Base-by-base conservation (phyloP, 768 basidiomycete species). In the Xerocomellus intermedius region DNA sequence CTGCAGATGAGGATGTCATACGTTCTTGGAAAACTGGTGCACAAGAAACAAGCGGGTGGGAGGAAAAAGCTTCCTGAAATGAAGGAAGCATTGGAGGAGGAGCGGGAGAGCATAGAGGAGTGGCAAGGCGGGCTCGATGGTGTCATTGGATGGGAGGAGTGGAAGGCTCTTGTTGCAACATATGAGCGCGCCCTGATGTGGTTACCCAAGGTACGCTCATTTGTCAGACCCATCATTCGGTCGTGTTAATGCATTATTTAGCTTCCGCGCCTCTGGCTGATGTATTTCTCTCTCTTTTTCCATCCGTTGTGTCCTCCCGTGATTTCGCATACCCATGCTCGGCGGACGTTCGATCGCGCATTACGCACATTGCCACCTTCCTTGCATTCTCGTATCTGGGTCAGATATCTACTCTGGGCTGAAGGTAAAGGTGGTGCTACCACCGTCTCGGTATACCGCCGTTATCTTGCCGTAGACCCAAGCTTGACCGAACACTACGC, bases 131-230 rank as follows among this genome's bases (percentile, higher is more conserved):
- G 90, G 17, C 73, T 98, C 47, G 91, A 98, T 66, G 85, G 87
- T 3, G 77, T 94, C 7, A 79, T 97, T n/a, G 97, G 96, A 6
- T 97, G 88, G 86, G 87, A 91, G 61, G 97, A 99, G 71, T 99
- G 97, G 97, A 92, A 83, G 66, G 74, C 84, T 16, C 81, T 99
- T 13, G 79, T 96, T 17, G 89, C 93, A 9, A 82, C 84, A 0
- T 96, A 93, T 67, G 97, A 99, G 67, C 83, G 97, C 56, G 91
- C 92, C 54, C 75, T 99, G 38, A 92, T 92, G 86, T 98, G 94
- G 89, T 71, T 98, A 47, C 93, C 94, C 52, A 90, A 85, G 70
- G 94, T 94, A 64, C 60, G 85, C 30, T 44, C 26, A 3, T 54
- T 46, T 10, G 36, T 42, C 22, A 33, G 21, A 44, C 42, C 21